These are phyloP conservation scores for Didymella pinodella DNA, from an alignment of 2,329 filamentous ascomycete genomes.

Conservation along the genomic window DNA sequence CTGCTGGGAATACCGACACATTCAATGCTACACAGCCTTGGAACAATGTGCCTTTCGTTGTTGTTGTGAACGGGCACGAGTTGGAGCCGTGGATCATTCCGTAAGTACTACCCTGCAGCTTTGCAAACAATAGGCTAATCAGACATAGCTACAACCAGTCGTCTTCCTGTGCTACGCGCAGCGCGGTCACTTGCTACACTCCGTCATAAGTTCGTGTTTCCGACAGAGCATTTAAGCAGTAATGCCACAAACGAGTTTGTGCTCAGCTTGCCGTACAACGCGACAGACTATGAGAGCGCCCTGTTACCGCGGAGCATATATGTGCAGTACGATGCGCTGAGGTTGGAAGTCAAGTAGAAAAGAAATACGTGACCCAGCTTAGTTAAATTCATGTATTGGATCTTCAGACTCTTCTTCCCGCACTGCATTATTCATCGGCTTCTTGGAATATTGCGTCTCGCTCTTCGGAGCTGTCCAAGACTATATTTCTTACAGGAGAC, in stretches of 20 bases:
- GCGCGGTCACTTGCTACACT: slow-evolving; percentile 27
- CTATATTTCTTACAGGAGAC: background rate
- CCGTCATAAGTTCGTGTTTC: slow-evolving; percentile 28
- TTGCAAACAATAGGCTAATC: background rate
- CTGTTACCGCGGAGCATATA: slow-evolving; percentile 63
- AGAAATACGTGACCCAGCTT: no score
- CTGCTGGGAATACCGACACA: slow-evolving; percentile 2
- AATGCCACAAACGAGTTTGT: slow-evolving; percentile 63
- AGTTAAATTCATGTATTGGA: no score
- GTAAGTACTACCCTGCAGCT: slow-evolving; percentile 8
- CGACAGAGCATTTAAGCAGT: slow-evolving; percentile 44
- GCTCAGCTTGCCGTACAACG: slow-evolving; percentile 65
- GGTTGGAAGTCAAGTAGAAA: slow-evolving; percentile 60
- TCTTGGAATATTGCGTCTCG: no score
- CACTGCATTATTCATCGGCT: no score
- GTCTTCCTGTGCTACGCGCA: slow-evolving; percentile 27
- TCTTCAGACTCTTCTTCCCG: no score
- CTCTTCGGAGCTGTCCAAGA: background rate
- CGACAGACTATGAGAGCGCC: slow-evolving; percentile 66
- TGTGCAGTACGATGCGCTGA: slow-evolving; percentile 70
- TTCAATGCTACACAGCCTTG: slow-evolving; percentile 37
- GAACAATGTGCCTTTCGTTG: slow-evolving; percentile 61
- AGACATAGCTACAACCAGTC: slow-evolving; percentile 10
- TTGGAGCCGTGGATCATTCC: slow-evolving; percentile 62
- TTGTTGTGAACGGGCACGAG: slow-evolving; percentile 56